Percentiles rank a stretch among this genome's conserved stretches.
phyloP scores from a whole-genome alignment of 2,329 filamentous ascomycete species.

The Madurella fahalii region DNA sequence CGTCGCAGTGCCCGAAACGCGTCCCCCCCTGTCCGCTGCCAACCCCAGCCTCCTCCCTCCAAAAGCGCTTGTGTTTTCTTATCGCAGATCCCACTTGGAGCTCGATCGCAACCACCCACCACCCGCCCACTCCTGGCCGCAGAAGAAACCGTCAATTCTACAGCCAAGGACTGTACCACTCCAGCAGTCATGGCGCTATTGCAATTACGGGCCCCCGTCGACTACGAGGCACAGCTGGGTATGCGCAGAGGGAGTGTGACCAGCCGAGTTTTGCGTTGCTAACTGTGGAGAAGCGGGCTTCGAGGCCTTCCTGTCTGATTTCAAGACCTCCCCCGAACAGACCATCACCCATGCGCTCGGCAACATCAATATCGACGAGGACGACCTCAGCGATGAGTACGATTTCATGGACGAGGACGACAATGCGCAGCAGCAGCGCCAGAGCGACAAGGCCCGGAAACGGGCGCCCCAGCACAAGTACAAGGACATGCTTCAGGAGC shows the following conservation, averaged over 20 bases:
- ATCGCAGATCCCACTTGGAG: constrained; percentile 7
- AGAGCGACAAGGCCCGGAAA: constrained; percentile 45
- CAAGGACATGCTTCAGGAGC: constrained; percentile 77
- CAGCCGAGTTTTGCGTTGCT: not conserved
- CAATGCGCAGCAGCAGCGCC: constrained; percentile 49
- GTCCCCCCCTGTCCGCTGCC: constrained; percentile 26
- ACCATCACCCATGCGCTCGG: constrained; percentile 78
- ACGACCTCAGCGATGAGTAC: constrained; percentile 83
- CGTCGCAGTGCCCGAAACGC: constrained; percentile 19
- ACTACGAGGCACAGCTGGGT: constrained; percentile 86
- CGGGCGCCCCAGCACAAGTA: constrained; percentile 75
- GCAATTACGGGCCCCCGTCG: constrained; percentile 71
- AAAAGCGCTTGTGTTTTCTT: constrained; percentile 16
- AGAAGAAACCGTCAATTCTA: constrained; percentile 3
- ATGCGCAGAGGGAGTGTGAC: constrained; percentile 31
- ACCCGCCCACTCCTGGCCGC: constrained; percentile 13
- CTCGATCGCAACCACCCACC: constrained; percentile 17
- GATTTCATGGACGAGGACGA: constrained; percentile 87
- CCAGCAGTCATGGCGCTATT: constrained; percentile 70
- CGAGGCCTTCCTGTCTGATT: constrained; percentile 80
- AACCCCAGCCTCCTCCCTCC: constrained; percentile 18
- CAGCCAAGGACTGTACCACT: constrained; percentile 20
- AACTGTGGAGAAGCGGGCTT: constrained; percentile 59
- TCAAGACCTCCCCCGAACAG: constrained; percentile 72
- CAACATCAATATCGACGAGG: constrained; percentile 80